These are phyloP conservation scores for Stellera chamaejasme DNA, from an alignment of 345 rosid genomes.

Conservation along the genomic window DNA sequence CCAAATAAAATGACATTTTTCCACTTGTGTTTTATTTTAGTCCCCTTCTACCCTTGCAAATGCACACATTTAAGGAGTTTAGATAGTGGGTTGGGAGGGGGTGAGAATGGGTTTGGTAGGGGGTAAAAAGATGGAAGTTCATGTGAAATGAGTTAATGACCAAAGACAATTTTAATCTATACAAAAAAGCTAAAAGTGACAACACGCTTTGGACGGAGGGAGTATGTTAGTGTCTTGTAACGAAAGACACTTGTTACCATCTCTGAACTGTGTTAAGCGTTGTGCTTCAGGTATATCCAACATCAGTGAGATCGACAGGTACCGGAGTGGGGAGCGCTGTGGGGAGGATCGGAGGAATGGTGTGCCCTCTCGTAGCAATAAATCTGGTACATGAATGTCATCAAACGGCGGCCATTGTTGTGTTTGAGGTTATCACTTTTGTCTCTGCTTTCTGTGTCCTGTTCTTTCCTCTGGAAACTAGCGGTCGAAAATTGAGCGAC, in stretches of 20 bases:
- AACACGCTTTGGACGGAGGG: no score
- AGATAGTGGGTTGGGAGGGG: no score
- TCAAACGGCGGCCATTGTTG: constrained; percentile 51
- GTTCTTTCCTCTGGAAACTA: constrained; percentile 77
- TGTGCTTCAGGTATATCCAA: constrained; percentile 63
- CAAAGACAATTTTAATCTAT: no score
- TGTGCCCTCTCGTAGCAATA: constrained; percentile 86
- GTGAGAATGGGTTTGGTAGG: no score
- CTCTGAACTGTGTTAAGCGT: not conserved
- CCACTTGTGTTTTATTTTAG: no score
- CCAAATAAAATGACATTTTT: no score
- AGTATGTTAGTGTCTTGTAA: no score
- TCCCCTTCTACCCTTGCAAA: no score
- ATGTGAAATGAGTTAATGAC: no score
- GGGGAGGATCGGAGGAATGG: constrained; percentile 90
- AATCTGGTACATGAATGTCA: constrained; percentile 78
- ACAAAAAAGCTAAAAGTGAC: no score
- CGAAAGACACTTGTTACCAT: not conserved
- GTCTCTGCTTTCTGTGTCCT: constrained; percentile 57
- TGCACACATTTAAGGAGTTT: no score
- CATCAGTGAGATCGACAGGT: constrained; percentile 85
- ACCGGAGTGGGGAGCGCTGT: constrained; percentile 78
- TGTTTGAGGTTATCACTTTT: constrained; percentile 53
- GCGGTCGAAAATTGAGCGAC: constrained; percentile 62
- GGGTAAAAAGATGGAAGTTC: no score